These are phyloP conservation scores for Populus hybrid DNA, from an alignment of 441 rosid genomes.

Conservation along the genomic window DNA sequence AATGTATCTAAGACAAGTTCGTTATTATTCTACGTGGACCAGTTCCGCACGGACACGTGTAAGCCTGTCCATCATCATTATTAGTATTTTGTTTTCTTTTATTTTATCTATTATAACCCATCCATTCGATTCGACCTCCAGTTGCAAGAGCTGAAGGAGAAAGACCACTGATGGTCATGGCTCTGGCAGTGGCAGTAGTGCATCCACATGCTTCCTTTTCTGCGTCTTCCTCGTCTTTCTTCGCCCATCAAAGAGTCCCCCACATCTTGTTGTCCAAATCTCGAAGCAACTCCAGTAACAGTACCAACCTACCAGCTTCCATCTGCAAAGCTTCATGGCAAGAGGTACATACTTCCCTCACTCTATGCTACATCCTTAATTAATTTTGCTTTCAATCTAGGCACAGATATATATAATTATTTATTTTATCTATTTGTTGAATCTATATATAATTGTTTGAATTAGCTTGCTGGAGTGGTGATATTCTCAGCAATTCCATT, in stretches of 20 bases:
- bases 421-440: neutral
- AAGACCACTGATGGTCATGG: neutral
- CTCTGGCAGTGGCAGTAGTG: neutral
- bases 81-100: neutral
- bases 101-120: neutral
- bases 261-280: neutral
- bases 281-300: conserved; percentile 1
- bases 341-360: conserved; percentile 40
- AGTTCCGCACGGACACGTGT: neutral
- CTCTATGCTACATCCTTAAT: neutral
- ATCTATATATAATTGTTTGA: neutral
- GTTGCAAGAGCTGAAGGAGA: neutral
- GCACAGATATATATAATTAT: neutral
- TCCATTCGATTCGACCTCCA: neutral
- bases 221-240: conserved; percentile 30
- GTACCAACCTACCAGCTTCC: conserved; percentile 21
- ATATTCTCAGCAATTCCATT: conserved; percentile 88
- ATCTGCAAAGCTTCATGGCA: conserved; percentile 72
- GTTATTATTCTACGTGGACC: neutral
- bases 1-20: neutral
- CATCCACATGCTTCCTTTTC: conserved; percentile 29
- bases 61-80: neutral
- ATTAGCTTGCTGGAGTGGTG: conserved; percentile 79
- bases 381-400: neutral
- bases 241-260: neutral